Evolutionary conservation across 2,329 filamentous ascomycete species (phyloP), one percentile per base, ranked within the genome.

Genomic region (Aspergillus ustus): DNA sequence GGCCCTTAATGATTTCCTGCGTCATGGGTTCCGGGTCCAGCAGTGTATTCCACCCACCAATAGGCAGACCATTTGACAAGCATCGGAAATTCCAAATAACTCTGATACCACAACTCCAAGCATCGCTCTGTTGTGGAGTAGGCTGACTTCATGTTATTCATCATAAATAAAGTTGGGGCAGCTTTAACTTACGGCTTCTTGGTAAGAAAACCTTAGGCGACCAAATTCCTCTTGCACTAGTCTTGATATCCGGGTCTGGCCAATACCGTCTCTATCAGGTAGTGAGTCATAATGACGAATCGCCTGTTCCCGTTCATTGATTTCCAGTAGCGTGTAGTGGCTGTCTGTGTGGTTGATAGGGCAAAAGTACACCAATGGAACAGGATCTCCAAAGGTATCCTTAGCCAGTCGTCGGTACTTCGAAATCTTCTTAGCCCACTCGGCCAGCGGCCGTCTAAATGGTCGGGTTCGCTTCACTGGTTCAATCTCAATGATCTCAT

Each of bases 201-300:
- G 63, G 52, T 70, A 72, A 54, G 43, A 29, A 50, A 68, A 72
- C 63, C 52, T 57, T 59, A 71, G 66, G 61, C 63, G n/a, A 45
- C 62, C 58, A 51, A 71, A 71, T 64, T 72, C 62, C 40, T 65
- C 62, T 66, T 71, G 22, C 25, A 62, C 34, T 56, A 67, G 46
- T 57, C 62, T 59, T 59, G 62, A 46, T 37, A 66, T 58, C 25
- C 59, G 51, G 59, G 61, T 68, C 54, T 64, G 19, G n/a, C n/a
- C 65, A 54, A 19, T 61, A 29, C 52, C 51, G 25, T 59, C 55
- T 53, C 66, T 44, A 58, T 60, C 63, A 53, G 58, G 63, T 28
- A 63, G 66, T 25, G 64, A 73, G 64, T 73, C 58, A 51, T 69
- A 73, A 56, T 72, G 50, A n/a, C 65, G 64, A 61, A 73, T 72